A percentile compares a stretch with the other conserved stretches of the same genome.
Evolutionary conservation across 1,139 yeast species (phyloP).

Genomic region (Wickerhamomyces sp.): DNA sequence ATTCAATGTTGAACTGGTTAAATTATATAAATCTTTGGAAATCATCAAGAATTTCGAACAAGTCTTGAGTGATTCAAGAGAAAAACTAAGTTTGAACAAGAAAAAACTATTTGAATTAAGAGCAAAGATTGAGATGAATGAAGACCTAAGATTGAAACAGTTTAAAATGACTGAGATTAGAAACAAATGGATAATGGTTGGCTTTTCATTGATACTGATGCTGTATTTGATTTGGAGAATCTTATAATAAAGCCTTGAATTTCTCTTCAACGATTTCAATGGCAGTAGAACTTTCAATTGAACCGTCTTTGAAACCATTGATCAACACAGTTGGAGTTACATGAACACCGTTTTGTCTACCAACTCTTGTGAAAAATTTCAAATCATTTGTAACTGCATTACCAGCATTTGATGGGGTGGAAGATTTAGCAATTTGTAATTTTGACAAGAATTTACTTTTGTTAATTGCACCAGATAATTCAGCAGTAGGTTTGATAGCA

Average conservation of each 20-base stretch:
- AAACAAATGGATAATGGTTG: constrained; percentile 1
- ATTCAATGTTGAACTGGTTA: not conserved
- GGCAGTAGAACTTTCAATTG: constrained; percentile 41
- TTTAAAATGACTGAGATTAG: constrained; percentile 1
- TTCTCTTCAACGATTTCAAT: constrained; percentile 28
- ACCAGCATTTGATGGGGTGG: constrained; percentile 46
- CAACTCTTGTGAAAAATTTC: constrained; percentile 68
- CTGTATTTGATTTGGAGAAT: not conserved
- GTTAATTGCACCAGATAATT: constrained; percentile 24
- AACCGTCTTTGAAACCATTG: constrained; percentile 52
- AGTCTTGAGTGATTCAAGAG: not conserved
- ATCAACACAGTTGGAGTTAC: constrained; percentile 79
- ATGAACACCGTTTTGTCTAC: constrained; percentile 76
- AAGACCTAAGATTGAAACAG: not conserved
- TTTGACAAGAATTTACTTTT: constrained; percentile 34
- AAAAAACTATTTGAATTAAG: not conserved
- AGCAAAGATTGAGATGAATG: constrained; percentile 2
- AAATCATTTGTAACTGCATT: constrained; percentile 56
- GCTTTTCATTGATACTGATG: not conserved
- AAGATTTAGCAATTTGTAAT: constrained; percentile 21
- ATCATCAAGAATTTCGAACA: constrained; percentile 1
- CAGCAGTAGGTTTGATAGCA: constrained; percentile 42
- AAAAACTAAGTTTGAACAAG: not conserved
- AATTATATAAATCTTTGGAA: not conserved
- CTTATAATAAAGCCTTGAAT: constrained; percentile 17